These are phyloP conservation scores for Huiozyma sinensis DNA, from an alignment of 805 yeast genomes.

Conservation along the genomic window DNA sequence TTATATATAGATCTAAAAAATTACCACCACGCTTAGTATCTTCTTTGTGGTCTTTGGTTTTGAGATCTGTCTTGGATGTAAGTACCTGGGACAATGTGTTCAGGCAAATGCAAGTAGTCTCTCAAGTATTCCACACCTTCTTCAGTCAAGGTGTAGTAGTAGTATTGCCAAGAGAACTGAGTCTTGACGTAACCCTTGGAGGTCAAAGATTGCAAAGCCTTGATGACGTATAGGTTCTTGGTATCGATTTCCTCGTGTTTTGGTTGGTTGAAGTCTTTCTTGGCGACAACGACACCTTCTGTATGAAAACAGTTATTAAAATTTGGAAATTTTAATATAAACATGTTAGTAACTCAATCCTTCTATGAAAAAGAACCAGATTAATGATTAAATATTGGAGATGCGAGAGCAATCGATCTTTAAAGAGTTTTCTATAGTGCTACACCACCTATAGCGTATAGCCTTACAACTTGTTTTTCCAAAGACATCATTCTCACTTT, in stretches of 20 bases:
- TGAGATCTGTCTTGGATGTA: slow-evolving; percentile 92
- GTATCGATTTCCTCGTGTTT: slow-evolving; percentile 97
- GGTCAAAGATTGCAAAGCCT: slow-evolving; percentile 98
- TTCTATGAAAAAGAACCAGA: too few species aligned
- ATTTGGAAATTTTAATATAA: background rate
- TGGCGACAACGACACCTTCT: slow-evolving; percentile 99
- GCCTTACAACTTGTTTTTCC: too few species aligned
- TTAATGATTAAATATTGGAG: too few species aligned
- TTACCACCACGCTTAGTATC: slow-evolving; percentile 19
- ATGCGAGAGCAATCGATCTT: too few species aligned
- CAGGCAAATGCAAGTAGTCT: slow-evolving; percentile 97
- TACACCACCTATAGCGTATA: too few species aligned
- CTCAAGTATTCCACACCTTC: slow-evolving; percentile 98
- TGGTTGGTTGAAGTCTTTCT: slow-evolving; percentile 96
- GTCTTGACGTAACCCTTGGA: slow-evolving; percentile 99
- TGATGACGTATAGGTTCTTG: slow-evolving; percentile 94
- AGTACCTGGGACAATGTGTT: slow-evolving; percentile 96
- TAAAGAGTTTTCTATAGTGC: too few species aligned
- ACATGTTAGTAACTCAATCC: slow-evolving; percentile 5
- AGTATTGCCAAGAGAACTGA: slow-evolving; percentile 99
- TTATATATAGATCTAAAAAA: slow-evolving; percentile 1
- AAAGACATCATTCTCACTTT: too few species aligned
- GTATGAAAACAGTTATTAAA: slow-evolving; percentile 12
- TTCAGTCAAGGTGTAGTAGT: slow-evolving; percentile 99
- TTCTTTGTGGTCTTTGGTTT: slow-evolving; percentile 52